Percentiles rank a stretch among this genome's conserved stretches.
Conservation (phyloP, 768 basidiomycete genomes). For the Amanita brunnescens region DNA sequence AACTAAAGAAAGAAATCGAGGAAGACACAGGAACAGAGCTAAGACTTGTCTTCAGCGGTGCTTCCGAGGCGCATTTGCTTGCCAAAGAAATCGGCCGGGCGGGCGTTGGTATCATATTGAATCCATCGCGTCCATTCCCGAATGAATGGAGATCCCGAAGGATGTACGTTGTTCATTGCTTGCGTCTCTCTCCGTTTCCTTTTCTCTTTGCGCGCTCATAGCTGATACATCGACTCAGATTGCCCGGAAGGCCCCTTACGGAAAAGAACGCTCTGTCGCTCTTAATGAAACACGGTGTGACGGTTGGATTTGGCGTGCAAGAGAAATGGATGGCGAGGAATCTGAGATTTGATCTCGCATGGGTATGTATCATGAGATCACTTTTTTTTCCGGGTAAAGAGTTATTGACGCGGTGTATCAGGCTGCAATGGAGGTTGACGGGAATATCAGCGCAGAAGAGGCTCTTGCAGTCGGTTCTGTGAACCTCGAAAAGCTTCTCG, state of each 20-base stretch:
- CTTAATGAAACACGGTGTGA: slow-evolving; percentile 57
- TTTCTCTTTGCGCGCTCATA: neutral
- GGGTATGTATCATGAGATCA: slow-evolving; percentile 45
- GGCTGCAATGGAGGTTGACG: slow-evolving; percentile 24
- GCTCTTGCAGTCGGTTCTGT: slow-evolving; percentile 31
- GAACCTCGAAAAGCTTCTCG: slow-evolving; percentile 36
- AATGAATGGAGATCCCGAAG: slow-evolving; percentile 53
- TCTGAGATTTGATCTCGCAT: slow-evolving; percentile 65
- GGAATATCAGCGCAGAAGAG: slow-evolving; percentile 21
- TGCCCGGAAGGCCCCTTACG: slow-evolving; percentile 35
- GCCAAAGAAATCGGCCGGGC: slow-evolving; percentile 65
- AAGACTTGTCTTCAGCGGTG: slow-evolving; percentile 45
- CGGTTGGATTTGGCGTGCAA: slow-evolving; percentile 53
- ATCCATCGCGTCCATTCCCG: slow-evolving; percentile 64
- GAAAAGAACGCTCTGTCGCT: slow-evolving; percentile 44
- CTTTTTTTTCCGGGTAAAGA: neutral
- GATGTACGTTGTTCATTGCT: slow-evolving; percentile 31
- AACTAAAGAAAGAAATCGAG: slow-evolving; percentile 58
- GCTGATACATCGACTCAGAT: slow-evolving; percentile 15
- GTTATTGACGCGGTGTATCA: slow-evolving; percentile 6
- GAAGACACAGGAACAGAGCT: slow-evolving; percentile 28
- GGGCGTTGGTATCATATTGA: slow-evolving; percentile 60
- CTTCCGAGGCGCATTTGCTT: slow-evolving; percentile 60
- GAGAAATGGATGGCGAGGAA: slow-evolving; percentile 55
- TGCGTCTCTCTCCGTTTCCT: neutral